Conservation (phyloP, 1,139 yeast genomes). For the Debaryomycetaceae sp. region DNA sequence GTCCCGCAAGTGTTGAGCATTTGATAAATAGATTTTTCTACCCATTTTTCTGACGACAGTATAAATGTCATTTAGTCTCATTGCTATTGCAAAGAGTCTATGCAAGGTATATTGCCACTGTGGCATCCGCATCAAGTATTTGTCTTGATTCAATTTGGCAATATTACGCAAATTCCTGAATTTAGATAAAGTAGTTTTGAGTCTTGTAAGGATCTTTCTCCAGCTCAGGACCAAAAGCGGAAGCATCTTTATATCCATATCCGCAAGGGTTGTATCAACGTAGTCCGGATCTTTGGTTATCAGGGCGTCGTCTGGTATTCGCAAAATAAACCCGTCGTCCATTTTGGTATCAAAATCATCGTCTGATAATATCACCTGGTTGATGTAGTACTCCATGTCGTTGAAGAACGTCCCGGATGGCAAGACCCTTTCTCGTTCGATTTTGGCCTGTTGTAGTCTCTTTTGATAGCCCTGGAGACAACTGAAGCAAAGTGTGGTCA, state of each 20-base stretch:
- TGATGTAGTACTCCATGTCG: conserved; percentile 5
- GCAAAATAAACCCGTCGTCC: conserved; percentile 12
- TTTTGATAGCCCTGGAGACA: conserved; percentile 49
- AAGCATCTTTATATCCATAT: conserved; percentile 39
- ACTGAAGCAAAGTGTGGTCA: conserved; percentile 33
- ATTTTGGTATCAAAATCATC: conserved; percentile 14
- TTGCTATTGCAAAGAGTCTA: conserved; percentile 42
- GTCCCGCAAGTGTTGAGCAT: conserved; percentile 37
- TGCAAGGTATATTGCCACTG: conserved; percentile 44
- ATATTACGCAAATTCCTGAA: conserved; percentile 20
- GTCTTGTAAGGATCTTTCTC: conserved; percentile 17
- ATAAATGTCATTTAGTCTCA: conserved; percentile 47
- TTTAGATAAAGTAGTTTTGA: conserved; percentile 22
- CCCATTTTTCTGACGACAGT: conserved; percentile 42
- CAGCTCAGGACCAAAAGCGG: conserved; percentile 21
- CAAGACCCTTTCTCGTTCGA: conserved; percentile 20
- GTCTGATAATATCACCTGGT: conserved; percentile 1
- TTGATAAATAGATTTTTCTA: conserved; percentile 41
- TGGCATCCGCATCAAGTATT: conserved; percentile 12
- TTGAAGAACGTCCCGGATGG: conserved; percentile 1
- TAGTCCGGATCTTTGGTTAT: conserved; percentile 14
- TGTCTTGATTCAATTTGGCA: conserved; percentile 7
- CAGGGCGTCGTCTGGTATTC: conserved; percentile 12
- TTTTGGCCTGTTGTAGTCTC: conserved; percentile 39
- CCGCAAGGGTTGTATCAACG: conserved; percentile 35